These are phyloP conservation scores for Arabidopsis arenosa DNA, from an alignment of 345 rosid species.

Conservation along the genomic window DNA sequence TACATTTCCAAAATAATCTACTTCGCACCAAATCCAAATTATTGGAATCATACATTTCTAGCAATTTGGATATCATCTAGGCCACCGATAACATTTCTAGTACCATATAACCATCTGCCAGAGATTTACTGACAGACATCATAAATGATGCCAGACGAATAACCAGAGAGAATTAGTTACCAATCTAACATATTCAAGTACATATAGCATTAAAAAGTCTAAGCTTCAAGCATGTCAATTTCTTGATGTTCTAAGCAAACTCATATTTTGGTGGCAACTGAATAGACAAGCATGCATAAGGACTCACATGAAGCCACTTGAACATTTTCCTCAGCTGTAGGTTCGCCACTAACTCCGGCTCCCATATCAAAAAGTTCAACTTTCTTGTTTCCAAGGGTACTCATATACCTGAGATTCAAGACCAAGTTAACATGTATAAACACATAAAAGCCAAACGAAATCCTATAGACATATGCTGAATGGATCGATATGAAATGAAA, in stretches of 20 bases:
- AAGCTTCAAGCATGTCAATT: constrained; percentile 12
- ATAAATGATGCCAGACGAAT: constrained; percentile 3
- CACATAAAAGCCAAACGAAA: constrained; percentile 15
- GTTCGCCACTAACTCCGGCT: constrained; percentile 84
- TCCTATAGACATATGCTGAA: not conserved
- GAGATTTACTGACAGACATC: constrained; percentile 22
- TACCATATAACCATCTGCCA: not conserved
- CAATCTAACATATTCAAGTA: constrained; percentile 13
- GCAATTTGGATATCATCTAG: constrained; percentile 3
- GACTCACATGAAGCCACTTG: constrained; percentile 86
- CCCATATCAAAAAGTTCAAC: constrained; percentile 92
- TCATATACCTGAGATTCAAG: constrained; percentile 67
- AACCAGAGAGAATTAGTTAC: constrained; percentile 15
- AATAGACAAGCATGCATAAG: constrained; percentile 20
- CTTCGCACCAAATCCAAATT: constrained; percentile 4
- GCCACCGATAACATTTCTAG: constrained; percentile 12
- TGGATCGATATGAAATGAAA: not conserved
- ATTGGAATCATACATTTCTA: not conserved
- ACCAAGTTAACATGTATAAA: constrained; percentile 30
- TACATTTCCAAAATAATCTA: constrained; percentile 7
- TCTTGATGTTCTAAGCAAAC: constrained; percentile 1
- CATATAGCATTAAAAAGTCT: constrained; percentile 11
- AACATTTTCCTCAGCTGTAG: constrained; percentile 82
- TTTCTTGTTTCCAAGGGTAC: constrained; percentile 88
- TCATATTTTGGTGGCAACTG: constrained; percentile 11